Conservation (phyloP, 768 basidiomycete species). For the Tulasnella sp. region DNA sequence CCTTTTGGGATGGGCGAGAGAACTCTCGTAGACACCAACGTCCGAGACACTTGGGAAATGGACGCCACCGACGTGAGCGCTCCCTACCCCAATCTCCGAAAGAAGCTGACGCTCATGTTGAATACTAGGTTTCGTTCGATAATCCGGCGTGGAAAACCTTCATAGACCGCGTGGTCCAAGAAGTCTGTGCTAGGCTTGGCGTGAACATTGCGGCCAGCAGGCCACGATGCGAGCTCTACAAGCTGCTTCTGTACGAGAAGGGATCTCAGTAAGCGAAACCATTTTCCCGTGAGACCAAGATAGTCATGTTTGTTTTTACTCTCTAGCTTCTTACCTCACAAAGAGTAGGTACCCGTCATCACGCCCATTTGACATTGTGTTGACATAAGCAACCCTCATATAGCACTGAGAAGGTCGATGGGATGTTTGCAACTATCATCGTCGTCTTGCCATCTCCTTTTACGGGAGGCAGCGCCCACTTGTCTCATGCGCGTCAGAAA, state of each 20-base stretch:
- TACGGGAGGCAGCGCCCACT: conserved; percentile 52
- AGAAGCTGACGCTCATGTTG: background rate
- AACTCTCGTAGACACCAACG: conserved; percentile 48
- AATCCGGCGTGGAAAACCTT: conserved; percentile 51
- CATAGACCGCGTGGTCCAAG: conserved; percentile 42
- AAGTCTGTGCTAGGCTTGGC: conserved; percentile 48
- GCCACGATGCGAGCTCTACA: conserved; percentile 51
- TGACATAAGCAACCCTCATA: background rate
- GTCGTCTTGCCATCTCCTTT: conserved; percentile 54
- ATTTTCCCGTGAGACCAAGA: background rate
- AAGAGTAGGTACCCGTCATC: conserved; percentile 47
- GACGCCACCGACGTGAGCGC: conserved; percentile 44
- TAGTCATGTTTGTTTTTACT: background rate
- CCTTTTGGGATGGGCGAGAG: conserved; percentile 53
- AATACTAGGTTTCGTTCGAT: conserved; percentile 45
- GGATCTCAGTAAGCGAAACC: conserved; percentile 54
- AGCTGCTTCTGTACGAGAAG: conserved; percentile 54
- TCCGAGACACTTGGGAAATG: conserved; percentile 56
- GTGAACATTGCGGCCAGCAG: conserved; percentile 42
- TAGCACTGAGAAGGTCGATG: conserved; percentile 53
- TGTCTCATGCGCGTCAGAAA: conserved; percentile 47
- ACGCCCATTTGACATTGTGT: background rate
- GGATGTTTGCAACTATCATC: conserved; percentile 59
- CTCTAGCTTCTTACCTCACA: conserved; percentile 52
- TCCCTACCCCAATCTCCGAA: background rate